Base-by-base conservation (phyloP, 257 asterid species). In the Echites panduratus region DNA sequence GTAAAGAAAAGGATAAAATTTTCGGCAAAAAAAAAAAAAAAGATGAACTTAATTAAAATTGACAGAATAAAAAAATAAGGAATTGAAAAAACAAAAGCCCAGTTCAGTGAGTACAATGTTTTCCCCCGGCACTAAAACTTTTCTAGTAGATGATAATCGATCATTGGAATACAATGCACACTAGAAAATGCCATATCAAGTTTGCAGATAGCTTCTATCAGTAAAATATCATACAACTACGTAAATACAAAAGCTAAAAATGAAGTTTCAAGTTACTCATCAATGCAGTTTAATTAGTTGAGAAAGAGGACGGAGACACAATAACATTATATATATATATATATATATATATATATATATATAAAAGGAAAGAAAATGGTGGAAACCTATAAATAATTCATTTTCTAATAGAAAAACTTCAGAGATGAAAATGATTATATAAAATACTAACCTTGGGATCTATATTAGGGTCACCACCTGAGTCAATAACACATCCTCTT, bases 381-480 rank as follows among this genome's bases (percentile, higher is more conserved):
- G 64, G 38, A 11, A 27, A 59, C 20, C 20, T 27, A 32, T 17
- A 7, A 62, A 1, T 32, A 62, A 4, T 44, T 16, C 67, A 4
- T 27, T 4, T 20, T 29, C 41, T 69, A 69, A 47, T 26, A 54
- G 9, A 48, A 63, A 68, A 65, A 65, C 32, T 76, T 65, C 70
- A 45, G 64, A 47, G 5, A 26, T 32, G 40, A 54, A 70, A 54
- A 8, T 57, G 40, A 22, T 57, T 19, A 44, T 17, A 50, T 32
- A 32, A 32, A 32, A 32, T 72, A 79, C 82, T 44, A 70, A 93
- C 98, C 97, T 88, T 90, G 27, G 98, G 96, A 82, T 89, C 91
- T 43, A 90, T 66, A 35, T 85, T 78, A 35, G 98, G 97, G 76
- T 93, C 98, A 26, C 90, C 97, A 74, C 97, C 98, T 4, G 98